A percentile compares a stretch with the other conserved stretches of the same genome.
These are phyloP conservation scores for Alternaria sp. DNA, from an alignment of 2,329 filamentous ascomycete genomes.

Conservation along the genomic window DNA sequence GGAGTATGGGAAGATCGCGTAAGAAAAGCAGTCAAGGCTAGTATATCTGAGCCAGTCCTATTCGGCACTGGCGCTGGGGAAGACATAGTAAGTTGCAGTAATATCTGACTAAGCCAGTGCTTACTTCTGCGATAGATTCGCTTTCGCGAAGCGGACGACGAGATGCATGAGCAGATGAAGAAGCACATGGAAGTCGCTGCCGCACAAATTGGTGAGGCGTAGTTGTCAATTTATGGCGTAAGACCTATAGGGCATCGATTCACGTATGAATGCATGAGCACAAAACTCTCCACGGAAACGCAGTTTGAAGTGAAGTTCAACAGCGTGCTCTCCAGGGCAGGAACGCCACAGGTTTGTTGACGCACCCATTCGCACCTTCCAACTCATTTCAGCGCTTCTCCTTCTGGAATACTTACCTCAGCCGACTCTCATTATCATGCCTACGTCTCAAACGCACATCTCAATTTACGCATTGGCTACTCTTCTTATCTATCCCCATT, in stretches of 20 bases:
- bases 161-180: conserved; percentile 45
- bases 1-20: conserved; percentile 95
- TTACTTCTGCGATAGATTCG: conserved; percentile 46
- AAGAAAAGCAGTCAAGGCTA: conserved; percentile 77
- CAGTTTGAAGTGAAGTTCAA: not conserved
- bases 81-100: conserved; percentile 68
- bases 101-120: not conserved
- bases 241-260: not conserved
- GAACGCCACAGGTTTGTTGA: conserved; percentile 9
- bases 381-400: not conserved
- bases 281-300: not conserved
- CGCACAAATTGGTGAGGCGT: conserved; percentile 28
- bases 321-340: not conserved
- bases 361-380: conserved; percentile 9
- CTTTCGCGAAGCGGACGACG: conserved; percentile 48
- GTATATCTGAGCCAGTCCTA: conserved; percentile 79
- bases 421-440: not conserved
- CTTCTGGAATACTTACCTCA: not conserved
- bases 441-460: not conserved
- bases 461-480: conserved; percentile 6
- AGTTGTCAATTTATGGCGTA: not conserved
- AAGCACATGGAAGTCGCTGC: conserved; percentile 33
- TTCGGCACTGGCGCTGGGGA: conserved; percentile 74
- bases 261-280: not conserved
- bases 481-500: conserved; percentile 15